A percentile compares a stretch with the other conserved stretches of the same genome.
Evolutionary conservation across 2,329 filamentous ascomycete species (phyloP).

Genomic region (Fusarium torulosum): DNA sequence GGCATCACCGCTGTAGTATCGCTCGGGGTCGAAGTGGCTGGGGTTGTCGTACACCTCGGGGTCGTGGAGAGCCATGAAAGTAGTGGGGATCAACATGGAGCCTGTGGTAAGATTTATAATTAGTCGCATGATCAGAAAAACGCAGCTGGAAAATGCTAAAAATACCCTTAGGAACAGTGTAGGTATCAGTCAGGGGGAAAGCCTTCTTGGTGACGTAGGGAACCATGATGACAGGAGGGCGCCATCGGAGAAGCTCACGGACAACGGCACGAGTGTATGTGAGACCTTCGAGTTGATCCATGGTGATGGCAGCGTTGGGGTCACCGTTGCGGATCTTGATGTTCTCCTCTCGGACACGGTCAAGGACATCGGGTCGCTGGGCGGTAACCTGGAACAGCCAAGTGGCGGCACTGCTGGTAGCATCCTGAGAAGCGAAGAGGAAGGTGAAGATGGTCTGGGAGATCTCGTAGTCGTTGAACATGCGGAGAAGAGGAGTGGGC

Average conservation of each 20-base stretch:
- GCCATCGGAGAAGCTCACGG: conserved; percentile 90
- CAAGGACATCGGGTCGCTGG: conserved; percentile 91
- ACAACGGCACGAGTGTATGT: conserved; percentile 92
- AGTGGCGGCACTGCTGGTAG: conserved; percentile 91
- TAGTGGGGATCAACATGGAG: conserved; percentile 93
- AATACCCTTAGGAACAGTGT: conserved; percentile 90
- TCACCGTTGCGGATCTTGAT: conserved; percentile 80
- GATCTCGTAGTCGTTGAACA: conserved; percentile 92
- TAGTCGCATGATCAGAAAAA: conserved; percentile 11
- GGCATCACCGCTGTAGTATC: conserved; percentile 90
- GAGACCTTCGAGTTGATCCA: conserved; percentile 91
- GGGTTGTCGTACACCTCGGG: conserved; percentile 92
- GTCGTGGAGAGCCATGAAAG: conserved; percentile 91
- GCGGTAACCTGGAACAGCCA: conserved; percentile 97
- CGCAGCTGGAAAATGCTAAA: background rate
- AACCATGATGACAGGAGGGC: conserved; percentile 96
- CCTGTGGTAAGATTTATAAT: conserved; percentile 58
- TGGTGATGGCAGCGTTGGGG: conserved; percentile 74
- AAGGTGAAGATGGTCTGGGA: conserved; percentile 95
- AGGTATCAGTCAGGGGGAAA: conserved; percentile 88
- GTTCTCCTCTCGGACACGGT: conserved; percentile 93
- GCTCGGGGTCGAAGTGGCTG: conserved; percentile 88
- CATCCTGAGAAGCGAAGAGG: conserved; percentile 97
- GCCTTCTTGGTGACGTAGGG: conserved; percentile 95
- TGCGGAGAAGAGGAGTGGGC: conserved; percentile 83